Evolutionary conservation across 2,329 filamentous ascomycete species (phyloP).

Genomic region (Phaeosphaeriaceae sp.): DNA sequence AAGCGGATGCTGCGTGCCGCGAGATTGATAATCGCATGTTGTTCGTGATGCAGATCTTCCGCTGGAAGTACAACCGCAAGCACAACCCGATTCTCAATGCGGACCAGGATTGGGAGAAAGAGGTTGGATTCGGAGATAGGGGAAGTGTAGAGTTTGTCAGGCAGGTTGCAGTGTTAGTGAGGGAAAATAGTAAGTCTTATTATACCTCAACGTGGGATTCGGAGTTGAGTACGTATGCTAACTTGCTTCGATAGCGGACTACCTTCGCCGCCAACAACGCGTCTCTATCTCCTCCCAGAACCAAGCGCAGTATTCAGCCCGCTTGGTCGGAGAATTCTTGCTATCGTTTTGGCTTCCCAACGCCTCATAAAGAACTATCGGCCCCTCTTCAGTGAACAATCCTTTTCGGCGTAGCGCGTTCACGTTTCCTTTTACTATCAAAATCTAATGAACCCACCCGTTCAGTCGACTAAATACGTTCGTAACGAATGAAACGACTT

Average conservation of each 20-base stretch:
- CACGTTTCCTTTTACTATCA: too few species aligned
- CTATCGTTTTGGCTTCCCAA: constrained; percentile 44
- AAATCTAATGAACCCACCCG: too few species aligned
- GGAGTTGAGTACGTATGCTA: constrained; percentile 9
- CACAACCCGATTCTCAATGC: constrained; percentile 48
- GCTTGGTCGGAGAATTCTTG: constrained; percentile 54
- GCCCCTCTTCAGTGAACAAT: too few species aligned
- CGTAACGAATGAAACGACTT: too few species aligned
- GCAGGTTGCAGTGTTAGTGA: constrained; percentile 47
- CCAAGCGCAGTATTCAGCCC: constrained; percentile 51
- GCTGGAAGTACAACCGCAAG: constrained; percentile 57
- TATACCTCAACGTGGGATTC: neutral
- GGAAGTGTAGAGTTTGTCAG: constrained; percentile 46
- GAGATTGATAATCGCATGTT: constrained; percentile 55
- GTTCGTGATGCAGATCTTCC: constrained; percentile 55
- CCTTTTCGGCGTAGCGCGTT: too few species aligned
- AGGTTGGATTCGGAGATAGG: constrained; percentile 43
- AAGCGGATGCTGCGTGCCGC: constrained; percentile 50
- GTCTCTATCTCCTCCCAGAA: constrained; percentile 49
- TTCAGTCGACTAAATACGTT: too few species aligned
- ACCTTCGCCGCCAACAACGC: constrained; percentile 45
- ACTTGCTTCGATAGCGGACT: constrained; percentile 40
- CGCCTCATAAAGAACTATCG: neutral
- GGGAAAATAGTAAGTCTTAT: constrained; percentile 50
- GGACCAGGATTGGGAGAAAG: constrained; percentile 50